These are phyloP conservation scores for Nitzschia sp. DNA, from an alignment of 108 stramenopile genomes.

Conservation along the genomic window DNA sequence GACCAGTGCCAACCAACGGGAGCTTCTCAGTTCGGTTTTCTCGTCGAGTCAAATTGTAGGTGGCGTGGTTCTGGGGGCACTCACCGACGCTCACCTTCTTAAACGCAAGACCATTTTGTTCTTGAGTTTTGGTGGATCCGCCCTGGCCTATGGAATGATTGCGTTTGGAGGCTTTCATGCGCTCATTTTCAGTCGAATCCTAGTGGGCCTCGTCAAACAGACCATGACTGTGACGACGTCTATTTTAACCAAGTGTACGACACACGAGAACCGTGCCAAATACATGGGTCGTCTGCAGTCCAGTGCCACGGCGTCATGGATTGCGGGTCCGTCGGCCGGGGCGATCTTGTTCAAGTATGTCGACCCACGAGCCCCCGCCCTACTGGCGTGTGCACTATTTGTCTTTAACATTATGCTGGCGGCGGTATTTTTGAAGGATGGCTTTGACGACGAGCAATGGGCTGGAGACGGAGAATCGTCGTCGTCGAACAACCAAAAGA, in stretches of 20 bases:
- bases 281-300: constrained; percentile 69
- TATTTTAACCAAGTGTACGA: constrained; percentile 66
- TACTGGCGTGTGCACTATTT: constrained; percentile 59
- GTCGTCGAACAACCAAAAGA: constrained; percentile 3
- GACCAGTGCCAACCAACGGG: constrained; percentile 70
- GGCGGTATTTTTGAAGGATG: constrained; percentile 44
- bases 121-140: constrained; percentile 85
- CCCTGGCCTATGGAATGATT: constrained; percentile 80
- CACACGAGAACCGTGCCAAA: constrained; percentile 47
- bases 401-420: constrained; percentile 59
- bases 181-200: constrained; percentile 69
- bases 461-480: not conserved
- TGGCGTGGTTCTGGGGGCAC: constrained; percentile 74
- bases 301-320: constrained; percentile 68
- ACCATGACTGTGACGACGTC: constrained; percentile 92
- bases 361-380: constrained; percentile 55
- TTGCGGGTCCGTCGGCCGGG: constrained; percentile 76
- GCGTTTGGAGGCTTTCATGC: constrained; percentile 55
- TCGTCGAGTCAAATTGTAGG: constrained; percentile 87
- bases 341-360: constrained; percentile 68
- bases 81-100: constrained; percentile 74
- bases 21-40: constrained; percentile 82
- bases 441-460: constrained; percentile 15
- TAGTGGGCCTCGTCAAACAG: constrained; percentile 94
- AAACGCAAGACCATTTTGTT: constrained; percentile 66